Evolutionary conservation across 768 basidiomycete genomes (phyloP), one percentile per base, ranked within the genome.

Genomic region (Megacollybia marginata): DNA sequence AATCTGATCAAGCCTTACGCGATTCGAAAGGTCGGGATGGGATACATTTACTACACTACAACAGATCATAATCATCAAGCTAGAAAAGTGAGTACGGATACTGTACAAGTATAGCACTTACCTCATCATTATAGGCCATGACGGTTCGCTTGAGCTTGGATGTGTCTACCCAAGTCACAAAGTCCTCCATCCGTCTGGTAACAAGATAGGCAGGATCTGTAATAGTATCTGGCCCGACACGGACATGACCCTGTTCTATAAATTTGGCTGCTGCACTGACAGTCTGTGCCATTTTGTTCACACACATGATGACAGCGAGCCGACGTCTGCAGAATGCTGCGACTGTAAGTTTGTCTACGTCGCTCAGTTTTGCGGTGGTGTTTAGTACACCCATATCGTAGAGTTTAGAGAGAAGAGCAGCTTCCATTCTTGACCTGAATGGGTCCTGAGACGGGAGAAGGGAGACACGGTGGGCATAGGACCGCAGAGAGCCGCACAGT

Each of bases 121-220:
- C 90, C 81, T 96, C 86, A 69, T 96, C 94, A 64, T 99, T 99
- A 76, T 99, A 99, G 52, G 74, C 69, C 88, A 93, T 86, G 67
- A 98, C 83, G 0, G 91, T 93, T 48, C 95, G 78, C 81, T 95
- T 97, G 62, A 97, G 79, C 65, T 95, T 95, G 56, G 91, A 94
- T 20, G 92, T 92, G 62, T 97, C 94, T 18, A 98, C 94, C 96
- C 96, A 99, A 33, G 96, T 99, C 42, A 98, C 92, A 68, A 94
- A 99, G 75, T 99, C 96, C 62, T 98, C 93, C 93, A 96, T 94
- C 56, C 92, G 88, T 59, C 95, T 90, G 53, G 92, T 95, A 52
- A 99, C 92, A 47, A 99, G 76, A 71, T 84, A 96, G 1, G 94
- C 96, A 2, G 96, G 96, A 65, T 99, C 96, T 0, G 89, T 94